Percentiles rank a stretch among this genome's conserved stretches.
These are phyloP conservation scores for Thermoascus crustaceus DNA, from an alignment of 2,329 filamentous ascomycete species.

Conservation along the genomic window DNA sequence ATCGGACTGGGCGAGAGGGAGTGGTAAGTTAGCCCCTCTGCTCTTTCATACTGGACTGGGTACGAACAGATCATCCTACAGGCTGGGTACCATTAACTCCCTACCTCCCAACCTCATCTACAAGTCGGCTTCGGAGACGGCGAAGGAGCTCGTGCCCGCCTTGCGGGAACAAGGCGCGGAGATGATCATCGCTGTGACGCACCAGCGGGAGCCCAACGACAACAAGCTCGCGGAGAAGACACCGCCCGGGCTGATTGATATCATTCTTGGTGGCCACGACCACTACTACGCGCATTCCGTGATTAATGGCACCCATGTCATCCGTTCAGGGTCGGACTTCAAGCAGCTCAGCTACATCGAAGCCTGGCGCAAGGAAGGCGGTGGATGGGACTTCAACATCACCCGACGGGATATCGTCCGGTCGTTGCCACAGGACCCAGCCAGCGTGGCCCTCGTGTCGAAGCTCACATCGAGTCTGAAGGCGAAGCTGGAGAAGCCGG, in stretches of 20 bases:
- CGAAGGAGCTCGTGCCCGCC: conserved; percentile 63
- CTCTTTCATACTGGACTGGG: too few relatives aligned
- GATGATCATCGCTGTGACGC: conserved; percentile 72
- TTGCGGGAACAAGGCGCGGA: conserved; percentile 72
- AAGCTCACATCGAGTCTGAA: conserved; percentile 65
- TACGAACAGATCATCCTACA: conserved; percentile 12
- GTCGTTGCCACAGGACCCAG: conserved; percentile 55
- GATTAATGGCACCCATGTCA: conserved; percentile 70
- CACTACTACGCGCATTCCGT: conserved; percentile 76
- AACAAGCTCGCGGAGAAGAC: conserved; percentile 70
- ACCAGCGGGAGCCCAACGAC: conserved; percentile 84
- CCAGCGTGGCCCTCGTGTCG: conserved; percentile 55
- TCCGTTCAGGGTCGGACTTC: conserved; percentile 87
- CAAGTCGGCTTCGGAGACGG: conserved; percentile 67
- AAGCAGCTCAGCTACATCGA: conserved; percentile 88
- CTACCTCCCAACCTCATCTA: conserved; percentile 76
- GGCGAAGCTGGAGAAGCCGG: conserved; percentile 68
- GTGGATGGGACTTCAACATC: conserved; percentile 72
- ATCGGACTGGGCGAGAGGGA: conserved; percentile 81
- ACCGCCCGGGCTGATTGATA: conserved; percentile 65
- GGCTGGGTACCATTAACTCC: conserved; percentile 77
- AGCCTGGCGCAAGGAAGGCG: conserved; percentile 50
- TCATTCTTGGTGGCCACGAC: conserved; percentile 83
- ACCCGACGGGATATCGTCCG: conserved; percentile 64
- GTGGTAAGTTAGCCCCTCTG: conserved; percentile 43